These are phyloP conservation scores for Blumeria hordei DNA, from an alignment of 2,329 filamentous ascomycete species.

Conservation along the genomic window DNA sequence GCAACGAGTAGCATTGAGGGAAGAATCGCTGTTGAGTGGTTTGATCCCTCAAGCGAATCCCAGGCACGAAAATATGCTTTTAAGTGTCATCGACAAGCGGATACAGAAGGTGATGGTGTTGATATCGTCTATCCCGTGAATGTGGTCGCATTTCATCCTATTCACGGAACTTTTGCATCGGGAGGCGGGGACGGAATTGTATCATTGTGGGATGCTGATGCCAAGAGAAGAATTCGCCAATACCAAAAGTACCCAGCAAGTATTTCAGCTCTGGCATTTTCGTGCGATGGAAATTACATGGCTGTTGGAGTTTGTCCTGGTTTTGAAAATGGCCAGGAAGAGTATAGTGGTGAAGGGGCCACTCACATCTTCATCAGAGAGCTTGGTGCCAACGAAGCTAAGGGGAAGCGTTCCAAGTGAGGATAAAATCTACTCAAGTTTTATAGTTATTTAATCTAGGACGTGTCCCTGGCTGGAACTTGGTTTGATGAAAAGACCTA, in stretches of 20 bases:
- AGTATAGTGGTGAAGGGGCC: slow-evolving; percentile 46
- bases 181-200: slow-evolving; percentile 51
- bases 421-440: background rate
- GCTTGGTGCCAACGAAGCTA: slow-evolving; percentile 9
- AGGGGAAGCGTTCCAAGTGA: slow-evolving; percentile 1
- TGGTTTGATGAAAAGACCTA: too few relatives aligned
- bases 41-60: slow-evolving; percentile 67
- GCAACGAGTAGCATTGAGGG: slow-evolving; percentile 85
- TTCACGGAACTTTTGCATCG: slow-evolving; percentile 40
- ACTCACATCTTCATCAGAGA: slow-evolving; percentile 64
- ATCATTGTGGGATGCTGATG: slow-evolving; percentile 46
- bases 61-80: slow-evolving; percentile 93
- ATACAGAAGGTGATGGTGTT: slow-evolving; percentile 28
- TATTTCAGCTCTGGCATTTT: slow-evolving; percentile 38
- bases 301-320: slow-evolving; percentile 44
- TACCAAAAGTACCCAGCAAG: slow-evolving; percentile 41
- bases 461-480: too few relatives aligned
- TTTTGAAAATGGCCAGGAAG: slow-evolving; percentile 50
- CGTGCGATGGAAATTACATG: slow-evolving; percentile 35
- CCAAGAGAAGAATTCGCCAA: slow-evolving; percentile 44
- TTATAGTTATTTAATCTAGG: background rate
- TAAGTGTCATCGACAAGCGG: slow-evolving; percentile 79
- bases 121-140: slow-evolving; percentile 55
- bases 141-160: slow-evolving; percentile 43
- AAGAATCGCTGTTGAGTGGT: slow-evolving; percentile 91